phyloP scores from a whole-genome alignment of 768 basidiomycete genomes.

The Mycena rosella region DNA sequence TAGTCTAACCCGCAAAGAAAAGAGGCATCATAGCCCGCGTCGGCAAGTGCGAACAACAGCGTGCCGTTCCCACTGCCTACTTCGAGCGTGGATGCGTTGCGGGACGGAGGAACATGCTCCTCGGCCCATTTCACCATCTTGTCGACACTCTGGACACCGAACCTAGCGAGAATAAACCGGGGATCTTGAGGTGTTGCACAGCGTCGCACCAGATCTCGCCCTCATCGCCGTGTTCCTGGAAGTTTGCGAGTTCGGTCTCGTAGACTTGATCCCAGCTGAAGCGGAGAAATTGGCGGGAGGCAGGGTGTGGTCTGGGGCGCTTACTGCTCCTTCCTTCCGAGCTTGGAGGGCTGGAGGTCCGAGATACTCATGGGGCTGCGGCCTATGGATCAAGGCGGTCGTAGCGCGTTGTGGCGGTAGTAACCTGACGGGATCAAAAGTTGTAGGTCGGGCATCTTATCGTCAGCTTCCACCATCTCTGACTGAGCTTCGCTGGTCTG shows the following conservation, averaged over 20 bases:
- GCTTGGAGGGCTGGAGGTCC: slow-evolving; percentile 76
- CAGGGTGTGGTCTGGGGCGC: slow-evolving; percentile 38
- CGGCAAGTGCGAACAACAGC: slow-evolving; percentile 76
- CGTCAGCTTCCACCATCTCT: slow-evolving; percentile 8
- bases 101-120: slow-evolving; percentile 63
- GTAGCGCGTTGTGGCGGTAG: background rate
- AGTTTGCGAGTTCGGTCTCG: slow-evolving; percentile 76
- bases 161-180: slow-evolving; percentile 62
- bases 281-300: slow-evolving; percentile 7
- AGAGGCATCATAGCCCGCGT: slow-evolving; percentile 70
- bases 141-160: slow-evolving; percentile 79
- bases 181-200: background rate
- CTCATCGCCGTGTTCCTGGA: slow-evolving; percentile 83
- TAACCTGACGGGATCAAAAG: background rate
- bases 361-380: slow-evolving; percentile 51
- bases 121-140: slow-evolving; percentile 86
- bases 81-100: slow-evolving; percentile 72
- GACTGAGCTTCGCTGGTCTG: slow-evolving; percentile 29
- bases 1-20: slow-evolving; percentile 81
- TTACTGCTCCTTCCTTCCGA: slow-evolving; percentile 87
- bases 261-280: slow-evolving; percentile 86
- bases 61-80: slow-evolving; percentile 87
- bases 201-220: slow-evolving; percentile 81
- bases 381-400: no score
- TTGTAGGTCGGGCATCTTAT: slow-evolving; percentile 23